Percentiles rank a stretch among this genome's conserved stretches.
These are phyloP conservation scores for Trichoderma asperelloides DNA, from an alignment of 495 filamentous ascomycete species.

Conservation along the genomic window DNA sequence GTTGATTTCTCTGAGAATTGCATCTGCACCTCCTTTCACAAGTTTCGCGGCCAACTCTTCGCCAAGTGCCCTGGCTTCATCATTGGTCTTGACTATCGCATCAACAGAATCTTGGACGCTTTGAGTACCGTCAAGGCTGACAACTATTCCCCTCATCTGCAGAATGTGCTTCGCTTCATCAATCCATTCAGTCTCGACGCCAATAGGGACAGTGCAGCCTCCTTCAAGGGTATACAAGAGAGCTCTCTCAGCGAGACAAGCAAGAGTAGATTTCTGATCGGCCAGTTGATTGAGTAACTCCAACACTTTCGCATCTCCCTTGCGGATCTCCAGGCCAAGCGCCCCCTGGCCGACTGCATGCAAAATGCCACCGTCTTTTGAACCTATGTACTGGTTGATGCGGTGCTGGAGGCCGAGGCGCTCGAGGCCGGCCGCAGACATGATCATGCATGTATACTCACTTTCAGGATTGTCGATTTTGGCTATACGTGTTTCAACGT, in stretches of 20 bases:
- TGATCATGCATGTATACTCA: conserved; percentile 5
- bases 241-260: neutral
- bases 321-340: neutral
- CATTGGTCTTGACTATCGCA: neutral
- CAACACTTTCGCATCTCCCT: neutral
- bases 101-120: neutral
- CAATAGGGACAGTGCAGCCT: neutral
- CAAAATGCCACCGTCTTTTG: neutral
- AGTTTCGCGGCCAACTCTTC: neutral
- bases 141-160: neutral
- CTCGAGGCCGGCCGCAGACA: neutral
- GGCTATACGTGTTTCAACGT: neutral
- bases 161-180: neutral
- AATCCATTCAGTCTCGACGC: neutral
- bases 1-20: neutral
- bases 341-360: neutral
- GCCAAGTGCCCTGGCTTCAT: neutral
- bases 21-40: neutral
- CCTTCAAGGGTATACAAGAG: conserved; percentile 3
- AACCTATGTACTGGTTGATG: neutral
- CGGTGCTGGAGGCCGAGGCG: neutral
- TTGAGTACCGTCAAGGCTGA: neutral
- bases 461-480: neutral
- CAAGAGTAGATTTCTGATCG: neutral
- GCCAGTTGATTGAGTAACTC: neutral